Conservation (phyloP, 2,329 filamentous ascomycete species). For the Colletotrichum nymphaeae region DNA sequence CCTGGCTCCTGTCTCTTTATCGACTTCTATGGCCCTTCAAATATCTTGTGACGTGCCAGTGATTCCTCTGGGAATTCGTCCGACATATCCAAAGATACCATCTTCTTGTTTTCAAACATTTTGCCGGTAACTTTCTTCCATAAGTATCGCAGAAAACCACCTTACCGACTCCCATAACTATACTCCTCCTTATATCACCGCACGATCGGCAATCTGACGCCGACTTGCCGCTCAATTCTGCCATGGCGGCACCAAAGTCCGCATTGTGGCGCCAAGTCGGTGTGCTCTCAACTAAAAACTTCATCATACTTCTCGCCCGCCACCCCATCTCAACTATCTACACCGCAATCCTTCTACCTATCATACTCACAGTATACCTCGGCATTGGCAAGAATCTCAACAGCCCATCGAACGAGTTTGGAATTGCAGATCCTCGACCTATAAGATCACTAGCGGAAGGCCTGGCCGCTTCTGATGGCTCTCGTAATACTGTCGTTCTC, state of each 20-base stretch:
- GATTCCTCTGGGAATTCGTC: background rate
- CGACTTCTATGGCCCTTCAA: background rate
- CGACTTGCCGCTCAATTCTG: fast-evolving
- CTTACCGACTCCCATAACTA: background rate
- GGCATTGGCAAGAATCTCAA: conserved; percentile 85
- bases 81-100: background rate
- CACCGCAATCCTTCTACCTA: conserved; percentile 69
- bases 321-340: conserved; percentile 63
- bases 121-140: fast-evolving
- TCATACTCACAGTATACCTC: conserved; percentile 69
- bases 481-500: conserved; percentile 77
- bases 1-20: background rate
- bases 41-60: background rate
- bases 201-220: too few relatives aligned
- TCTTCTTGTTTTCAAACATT: background rate
- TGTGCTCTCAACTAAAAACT: conserved; percentile 72
- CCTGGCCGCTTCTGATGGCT: conserved; percentile 7
- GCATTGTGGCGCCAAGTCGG: conserved; percentile 59
- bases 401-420: conserved; percentile 79
- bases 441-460: conserved; percentile 66
- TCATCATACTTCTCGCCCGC: conserved; percentile 66
- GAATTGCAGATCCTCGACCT: conserved; percentile 72
- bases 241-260: conserved; percentile 19
- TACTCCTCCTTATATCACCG: background rate
- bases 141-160: background rate